These are phyloP conservation scores for Quercus lobata DNA, from an alignment of 331 rosid species.

Conservation along the genomic window DNA sequence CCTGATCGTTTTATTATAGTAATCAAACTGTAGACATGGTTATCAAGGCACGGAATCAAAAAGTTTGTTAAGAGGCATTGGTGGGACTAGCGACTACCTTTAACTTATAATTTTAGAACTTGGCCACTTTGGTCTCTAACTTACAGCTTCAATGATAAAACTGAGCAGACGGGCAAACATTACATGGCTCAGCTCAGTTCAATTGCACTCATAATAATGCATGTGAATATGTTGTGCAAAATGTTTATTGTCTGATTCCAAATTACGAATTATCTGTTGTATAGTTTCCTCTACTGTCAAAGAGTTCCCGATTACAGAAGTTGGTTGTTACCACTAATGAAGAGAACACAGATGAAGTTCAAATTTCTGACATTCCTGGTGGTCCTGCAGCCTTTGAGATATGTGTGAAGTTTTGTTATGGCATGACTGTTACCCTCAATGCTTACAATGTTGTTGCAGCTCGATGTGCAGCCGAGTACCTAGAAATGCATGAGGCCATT, in stretches of 20 bases:
- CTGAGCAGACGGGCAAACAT: not conserved
- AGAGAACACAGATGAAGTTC: slow-evolving; percentile 55
- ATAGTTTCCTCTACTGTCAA: slow-evolving; percentile 96
- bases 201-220: slow-evolving; percentile 15
- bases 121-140: not conserved
- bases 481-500: slow-evolving; percentile 79
- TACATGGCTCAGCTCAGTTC: not conserved
- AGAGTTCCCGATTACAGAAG: slow-evolving; percentile 78
- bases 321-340: slow-evolving; percentile 55
- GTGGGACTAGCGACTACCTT: not conserved
- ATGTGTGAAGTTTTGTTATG: slow-evolving; percentile 96
- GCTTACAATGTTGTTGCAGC: slow-evolving; percentile 79
- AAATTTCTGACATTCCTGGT: slow-evolving; percentile 87
- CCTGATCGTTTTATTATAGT: not conserved
- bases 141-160: not conserved
- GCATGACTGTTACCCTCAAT: slow-evolving; percentile 93
- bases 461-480: slow-evolving; percentile 90
- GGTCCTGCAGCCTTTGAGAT: slow-evolving; percentile 85
- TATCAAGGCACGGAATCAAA: not conserved
- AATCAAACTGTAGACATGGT: not conserved
- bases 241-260: slow-evolving; percentile 19
- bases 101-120: not conserved
- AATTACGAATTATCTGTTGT: slow-evolving; percentile 19
- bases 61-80: not conserved
- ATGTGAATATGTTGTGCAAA: not conserved